Conservation (phyloP, 2,329 filamentous ascomycete genomes). For the Periglandula ipomoeae region DNA sequence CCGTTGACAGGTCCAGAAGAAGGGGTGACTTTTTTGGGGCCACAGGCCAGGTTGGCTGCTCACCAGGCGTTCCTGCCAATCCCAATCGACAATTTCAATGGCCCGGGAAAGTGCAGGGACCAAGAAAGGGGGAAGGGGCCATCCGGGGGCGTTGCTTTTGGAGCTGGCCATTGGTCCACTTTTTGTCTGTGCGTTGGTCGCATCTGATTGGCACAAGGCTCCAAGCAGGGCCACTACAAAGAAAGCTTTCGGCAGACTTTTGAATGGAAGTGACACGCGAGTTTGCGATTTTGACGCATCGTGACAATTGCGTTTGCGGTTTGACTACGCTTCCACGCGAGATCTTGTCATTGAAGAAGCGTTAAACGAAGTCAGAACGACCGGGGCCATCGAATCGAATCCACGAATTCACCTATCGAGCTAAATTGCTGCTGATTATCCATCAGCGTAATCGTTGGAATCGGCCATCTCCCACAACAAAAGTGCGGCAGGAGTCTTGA, state of each 20-base stretch:
- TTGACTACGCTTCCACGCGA: background rate
- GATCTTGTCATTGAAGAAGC: no score
- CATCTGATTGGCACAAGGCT: slow-evolving; percentile 19
- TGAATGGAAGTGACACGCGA: slow-evolving; percentile 10
- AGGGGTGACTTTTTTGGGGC: slow-evolving; percentile 30
- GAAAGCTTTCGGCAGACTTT: slow-evolving; percentile 23
- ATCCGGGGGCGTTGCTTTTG: slow-evolving; percentile 13
- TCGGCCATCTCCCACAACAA: background rate
- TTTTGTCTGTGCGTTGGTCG: slow-evolving; percentile 17
- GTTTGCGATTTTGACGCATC: slow-evolving; percentile 13
- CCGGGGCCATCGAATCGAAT: no score
- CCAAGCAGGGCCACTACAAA: slow-evolving; percentile 12
- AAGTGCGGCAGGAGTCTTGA: background rate
- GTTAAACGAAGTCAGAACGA: no score
- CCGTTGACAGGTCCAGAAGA: slow-evolving; percentile 9
- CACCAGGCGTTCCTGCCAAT: slow-evolving; percentile 23
- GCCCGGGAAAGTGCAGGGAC: slow-evolving; percentile 28
- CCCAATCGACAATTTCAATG: slow-evolving; percentile 41
- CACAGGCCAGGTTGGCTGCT: slow-evolving; percentile 12
- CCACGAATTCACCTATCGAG: no score
- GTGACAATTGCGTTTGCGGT: background rate
- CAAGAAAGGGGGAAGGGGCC: slow-evolving; percentile 34
- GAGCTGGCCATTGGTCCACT: slow-evolving; percentile 21
- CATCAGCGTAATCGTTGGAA: no score
- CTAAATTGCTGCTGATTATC: background rate